Evolutionary conservation across 345 rosid species (phyloP).

Genomic region (Lumnitzera racemosa): DNA sequence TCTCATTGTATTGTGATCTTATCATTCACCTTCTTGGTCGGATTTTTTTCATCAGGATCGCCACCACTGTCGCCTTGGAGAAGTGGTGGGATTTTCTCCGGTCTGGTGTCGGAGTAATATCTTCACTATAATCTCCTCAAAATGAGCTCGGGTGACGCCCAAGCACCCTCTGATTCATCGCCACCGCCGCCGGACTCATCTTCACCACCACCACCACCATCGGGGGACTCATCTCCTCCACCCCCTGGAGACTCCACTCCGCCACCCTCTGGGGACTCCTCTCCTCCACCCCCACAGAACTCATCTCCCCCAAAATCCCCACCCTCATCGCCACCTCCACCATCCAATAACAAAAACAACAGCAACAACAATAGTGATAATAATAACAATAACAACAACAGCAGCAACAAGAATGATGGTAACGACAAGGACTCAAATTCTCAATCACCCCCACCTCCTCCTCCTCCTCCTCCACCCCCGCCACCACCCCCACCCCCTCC

Average conservation of each 20-base stretch:
- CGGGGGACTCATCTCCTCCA: constrained; percentile 13
- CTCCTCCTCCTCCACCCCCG: constrained; percentile 15
- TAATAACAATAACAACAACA: too few relatives aligned
- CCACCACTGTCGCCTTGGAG: background rate
- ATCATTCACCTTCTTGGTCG: too few relatives aligned
- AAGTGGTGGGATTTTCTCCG: constrained; percentile 5
- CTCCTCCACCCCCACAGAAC: constrained; percentile 16
- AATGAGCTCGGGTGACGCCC: background rate
- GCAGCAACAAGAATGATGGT: too few relatives aligned
- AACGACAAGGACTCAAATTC: background rate
- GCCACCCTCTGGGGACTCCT: constrained; percentile 10
- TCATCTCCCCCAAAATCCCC: constrained; percentile 9
- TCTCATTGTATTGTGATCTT: too few relatives aligned
- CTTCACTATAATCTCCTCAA: constrained; percentile 15
- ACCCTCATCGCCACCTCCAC: constrained; percentile 11
- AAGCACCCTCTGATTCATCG: constrained; percentile 11
- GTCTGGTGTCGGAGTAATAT: constrained; percentile 11
- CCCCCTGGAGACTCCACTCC: constrained; percentile 9
- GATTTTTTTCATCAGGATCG: too few relatives aligned
- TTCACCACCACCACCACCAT: constrained; percentile 2
- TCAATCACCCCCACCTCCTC: constrained; percentile 22
- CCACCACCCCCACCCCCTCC: constrained; percentile 31
- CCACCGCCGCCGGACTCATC: constrained; percentile 14
- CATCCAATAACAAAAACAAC: background rate
- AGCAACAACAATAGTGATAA: too few relatives aligned